These are phyloP conservation scores for Taiozyma sp. DNA, from an alignment of 1,139 yeast species.

Conservation along the genomic window DNA sequence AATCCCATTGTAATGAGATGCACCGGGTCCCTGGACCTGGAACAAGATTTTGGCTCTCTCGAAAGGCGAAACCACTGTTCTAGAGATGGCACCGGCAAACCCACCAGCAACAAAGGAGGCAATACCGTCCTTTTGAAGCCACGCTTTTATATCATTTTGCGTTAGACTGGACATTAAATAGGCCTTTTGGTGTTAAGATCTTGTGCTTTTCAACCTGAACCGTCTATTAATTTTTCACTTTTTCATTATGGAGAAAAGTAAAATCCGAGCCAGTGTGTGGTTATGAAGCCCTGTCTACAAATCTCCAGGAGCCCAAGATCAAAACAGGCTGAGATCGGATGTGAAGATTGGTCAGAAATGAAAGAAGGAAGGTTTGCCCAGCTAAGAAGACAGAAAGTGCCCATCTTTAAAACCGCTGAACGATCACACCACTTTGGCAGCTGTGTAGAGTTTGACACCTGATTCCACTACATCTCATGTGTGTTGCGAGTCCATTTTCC, in stretches of 20 bases:
- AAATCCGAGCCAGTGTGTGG: not conserved
- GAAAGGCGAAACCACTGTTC: slow-evolving; percentile 93
- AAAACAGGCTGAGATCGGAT: not conserved
- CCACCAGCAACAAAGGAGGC: slow-evolving; percentile 74
- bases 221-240: not conserved
- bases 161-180: not conserved
- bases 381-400: not conserved
- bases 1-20: slow-evolving; percentile 65
- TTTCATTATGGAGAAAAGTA: not conserved
- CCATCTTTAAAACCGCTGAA: not conserved
- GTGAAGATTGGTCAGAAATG: not conserved
- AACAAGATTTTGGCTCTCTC: slow-evolving; percentile 90
- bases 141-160: slow-evolving; percentile 6
- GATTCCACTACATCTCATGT: too few relatives aligned
- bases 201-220: not conserved
- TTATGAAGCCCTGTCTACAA: not conserved
- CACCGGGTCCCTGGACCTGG: slow-evolving; percentile 81
- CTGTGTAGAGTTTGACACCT: not conserved
- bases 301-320: not conserved
- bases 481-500: not conserved
- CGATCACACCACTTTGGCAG: not conserved
- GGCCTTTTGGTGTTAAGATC: not conserved
- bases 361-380: not conserved
- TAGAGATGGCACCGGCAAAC: slow-evolving; percentile 85
- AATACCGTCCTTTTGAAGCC: slow-evolving; percentile 42